phyloP scores from a whole-genome alignment of 129 eudicot genomes.

The Flaveria linearis region DNA sequence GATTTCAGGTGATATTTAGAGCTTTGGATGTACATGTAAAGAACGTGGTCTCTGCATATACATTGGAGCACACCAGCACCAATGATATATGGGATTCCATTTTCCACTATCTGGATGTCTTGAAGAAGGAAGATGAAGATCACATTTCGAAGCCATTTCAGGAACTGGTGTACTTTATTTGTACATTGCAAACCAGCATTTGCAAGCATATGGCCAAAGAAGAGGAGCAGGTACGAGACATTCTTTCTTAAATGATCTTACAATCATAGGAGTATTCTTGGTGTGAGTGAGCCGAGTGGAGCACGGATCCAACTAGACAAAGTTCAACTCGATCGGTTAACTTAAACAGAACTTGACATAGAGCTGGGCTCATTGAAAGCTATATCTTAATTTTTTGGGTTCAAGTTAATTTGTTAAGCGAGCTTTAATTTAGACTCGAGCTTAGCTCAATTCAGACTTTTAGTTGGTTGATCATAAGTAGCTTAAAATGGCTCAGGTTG shows the following conservation, averaged over 20 bases:
- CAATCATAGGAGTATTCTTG: neutral
- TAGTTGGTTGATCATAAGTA: no score
- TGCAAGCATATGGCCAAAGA: slow-evolving; percentile 94
- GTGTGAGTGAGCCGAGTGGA: neutral
- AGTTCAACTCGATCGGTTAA: neutral
- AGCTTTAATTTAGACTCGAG: no score
- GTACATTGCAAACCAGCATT: slow-evolving; percentile 58
- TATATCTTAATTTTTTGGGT: neutral
- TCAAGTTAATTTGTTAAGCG: no score
- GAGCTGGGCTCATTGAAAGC: neutral
- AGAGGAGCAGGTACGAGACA: slow-evolving; percentile 76
- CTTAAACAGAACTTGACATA: neutral
- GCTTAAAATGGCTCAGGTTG: no score
- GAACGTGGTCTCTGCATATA: slow-evolving; percentile 75
- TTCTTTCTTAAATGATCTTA: slow-evolving; percentile 8
- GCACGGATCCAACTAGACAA: neutral
- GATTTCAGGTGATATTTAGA: slow-evolving; percentile 75
- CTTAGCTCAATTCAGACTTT: no score
- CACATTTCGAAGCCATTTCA: slow-evolving; percentile 45
- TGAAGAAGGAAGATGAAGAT: slow-evolving; percentile 44
- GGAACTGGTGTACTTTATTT: slow-evolving; percentile 58
- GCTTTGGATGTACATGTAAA: slow-evolving; percentile 78
- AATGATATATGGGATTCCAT: slow-evolving; percentile 53
- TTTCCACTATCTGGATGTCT: slow-evolving; percentile 51
- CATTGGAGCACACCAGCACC: slow-evolving; percentile 75